Evolutionary conservation across 257 asterid species (phyloP), one percentile per base, ranked within the genome.

Genomic region (Solanum pinnatisectum): DNA sequence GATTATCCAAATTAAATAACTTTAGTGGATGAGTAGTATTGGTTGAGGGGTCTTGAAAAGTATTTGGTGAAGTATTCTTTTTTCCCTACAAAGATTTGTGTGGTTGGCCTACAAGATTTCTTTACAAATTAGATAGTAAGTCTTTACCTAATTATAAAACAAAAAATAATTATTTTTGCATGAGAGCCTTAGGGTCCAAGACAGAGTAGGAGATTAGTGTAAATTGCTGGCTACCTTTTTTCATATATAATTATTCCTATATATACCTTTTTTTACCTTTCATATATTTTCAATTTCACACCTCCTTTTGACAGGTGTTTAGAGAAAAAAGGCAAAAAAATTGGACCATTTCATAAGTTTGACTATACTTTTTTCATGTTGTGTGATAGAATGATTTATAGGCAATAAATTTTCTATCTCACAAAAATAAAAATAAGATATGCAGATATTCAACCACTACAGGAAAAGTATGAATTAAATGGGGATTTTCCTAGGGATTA

Each of bases 131-230:
- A 86, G 96, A 92, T 88, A 91, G 89, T 87, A 89, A 94, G 79
- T 88, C 79, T 87, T 93, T 87, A 94, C 94, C 96, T 82, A 92
- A 74, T 74, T 36, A 35, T 25, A 92, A 85, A 76, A 23, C 40
- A 71, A 84, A 32, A 15, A 33, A 33, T 16, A 10, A 87, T 88
- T 88, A 77, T 65, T 65, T 65, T 70, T 85, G 87, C 35, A 87
- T 82, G 87, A 91, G 92, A 93, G 93, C 88, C 95, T 92, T 94
- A 89, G 86, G 85, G 91, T 89, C 88, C 91, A 94, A 95, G 98
- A 91, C 91, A 91, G 90, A 91, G 91, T 89, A 91, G 92, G 92
- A 90, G 88, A 90, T 60, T 89, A 89, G 90, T 91, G 68, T 23
- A 87, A 81, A 86, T 63, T 49, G 84, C 71, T 87, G 83, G 86